phyloP scores from a whole-genome alignment of 2,329 filamentous ascomycete genomes.

The Parascedosporium putredinis region DNA sequence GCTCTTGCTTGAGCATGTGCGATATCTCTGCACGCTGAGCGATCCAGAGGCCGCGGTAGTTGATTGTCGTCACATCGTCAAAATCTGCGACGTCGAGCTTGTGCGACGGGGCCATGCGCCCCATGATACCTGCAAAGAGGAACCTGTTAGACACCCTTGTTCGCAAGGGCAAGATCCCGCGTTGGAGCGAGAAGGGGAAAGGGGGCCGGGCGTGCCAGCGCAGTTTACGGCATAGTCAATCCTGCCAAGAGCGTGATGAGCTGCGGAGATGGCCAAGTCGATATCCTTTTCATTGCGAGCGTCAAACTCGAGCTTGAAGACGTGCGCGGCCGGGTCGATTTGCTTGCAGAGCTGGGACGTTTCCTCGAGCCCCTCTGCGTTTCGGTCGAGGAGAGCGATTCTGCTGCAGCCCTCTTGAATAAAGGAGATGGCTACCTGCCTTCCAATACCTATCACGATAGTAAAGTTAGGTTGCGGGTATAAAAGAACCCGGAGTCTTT shows the following conservation, averaged over 20 bases:
- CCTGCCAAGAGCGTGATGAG: constrained; percentile 24
- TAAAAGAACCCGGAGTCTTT: no score
- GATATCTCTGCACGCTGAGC: constrained; percentile 29
- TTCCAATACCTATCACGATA: constrained; percentile 28
- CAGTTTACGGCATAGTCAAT: constrained; percentile 37
- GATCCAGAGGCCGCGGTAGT: constrained; percentile 35
- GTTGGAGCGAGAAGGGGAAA: background rate
- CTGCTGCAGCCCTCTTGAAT: constrained; percentile 30
- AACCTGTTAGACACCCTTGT: background rate
- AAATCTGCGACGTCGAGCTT: constrained; percentile 26
- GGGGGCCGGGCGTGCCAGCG: no score
- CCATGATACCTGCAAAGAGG: constrained; percentile 23
- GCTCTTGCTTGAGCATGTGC: constrained; percentile 32
- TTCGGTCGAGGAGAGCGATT: constrained; percentile 30
- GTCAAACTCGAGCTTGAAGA: constrained; percentile 21
- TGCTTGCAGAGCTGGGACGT: constrained; percentile 21
- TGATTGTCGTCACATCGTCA: constrained; percentile 29
- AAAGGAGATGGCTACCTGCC: constrained; percentile 31
- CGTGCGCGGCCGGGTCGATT: constrained; percentile 17
- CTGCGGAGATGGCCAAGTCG: constrained; percentile 19
- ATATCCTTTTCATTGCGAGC: constrained; percentile 24
- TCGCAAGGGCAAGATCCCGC: background rate
- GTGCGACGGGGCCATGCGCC: constrained; percentile 24
- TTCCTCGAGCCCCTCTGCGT: constrained; percentile 20
- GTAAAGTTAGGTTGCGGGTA: background rate